Evolutionary conservation across 768 basidiomycete genomes (phyloP), one percentile per base, ranked within the genome.

Genomic region (Pleurotus pulmonarius): DNA sequence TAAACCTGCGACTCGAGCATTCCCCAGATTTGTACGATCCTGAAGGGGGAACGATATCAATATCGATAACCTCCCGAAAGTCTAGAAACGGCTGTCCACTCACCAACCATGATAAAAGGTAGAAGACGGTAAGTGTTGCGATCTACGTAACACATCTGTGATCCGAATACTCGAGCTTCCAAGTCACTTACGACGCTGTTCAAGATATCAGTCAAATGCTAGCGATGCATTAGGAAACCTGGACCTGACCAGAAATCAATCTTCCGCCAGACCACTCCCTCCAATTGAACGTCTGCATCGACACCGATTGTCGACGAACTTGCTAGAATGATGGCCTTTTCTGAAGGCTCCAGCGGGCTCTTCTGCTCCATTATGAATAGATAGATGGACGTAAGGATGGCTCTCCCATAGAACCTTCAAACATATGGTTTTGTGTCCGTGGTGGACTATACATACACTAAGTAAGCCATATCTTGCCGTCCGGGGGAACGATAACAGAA

Each of bases 1-100:
- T 59, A 87, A 65, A 6, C 85, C 85, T 9, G 83, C 85, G 5
- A 85, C 74, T 15, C 78, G 75, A 45, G 83, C 85, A 58, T 85
- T 86, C 22, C 76, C 77, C 38, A 85, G 69, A 61, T 85, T 83
- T 13, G 76, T 80, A 54, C 82, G 74, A 60, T 81, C 80, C 79
- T 80, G 11, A 11, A 12, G 29, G 9, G 3, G 11, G 29, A 34
- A 34, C 29, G 7, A 59, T 8, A 24, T 1, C 52, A 22, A 22
- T 29, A 16, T 12, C n/a, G 37, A 16, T 4, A 13, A 3, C 9
- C 16, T 5, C 7, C 49, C 2, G 47, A 13, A 8, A 4, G 5
- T 40, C 9, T 40, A 38, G 29, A 1, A 12, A 9, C 11, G 16
- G 4, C 29, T 34, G 13, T 9, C 39, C 3, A 68, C 75, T 45